Evolutionary conservation across 441 rosid species (phyloP).

Genomic region (Cnidoscolus chayamansa): DNA sequence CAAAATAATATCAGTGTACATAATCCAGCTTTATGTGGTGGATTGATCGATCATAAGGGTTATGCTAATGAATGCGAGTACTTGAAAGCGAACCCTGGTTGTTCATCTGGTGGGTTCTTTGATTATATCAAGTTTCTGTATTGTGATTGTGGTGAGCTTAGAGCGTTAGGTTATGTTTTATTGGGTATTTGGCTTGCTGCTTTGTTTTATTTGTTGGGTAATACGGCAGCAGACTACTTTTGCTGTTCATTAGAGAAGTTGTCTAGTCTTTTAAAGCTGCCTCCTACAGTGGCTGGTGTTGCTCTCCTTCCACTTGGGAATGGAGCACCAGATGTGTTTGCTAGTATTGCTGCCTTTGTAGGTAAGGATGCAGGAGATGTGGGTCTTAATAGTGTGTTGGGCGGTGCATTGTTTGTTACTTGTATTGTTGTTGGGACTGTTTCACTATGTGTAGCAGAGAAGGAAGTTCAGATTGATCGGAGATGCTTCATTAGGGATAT

Average conservation of each 20-base stretch:
- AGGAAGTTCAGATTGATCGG: slow-evolving; percentile 65
- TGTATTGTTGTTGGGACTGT: slow-evolving; percentile 74
- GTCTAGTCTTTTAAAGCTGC: slow-evolving; percentile 58
- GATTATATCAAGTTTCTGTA: slow-evolving; percentile 73
- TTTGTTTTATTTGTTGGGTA: slow-evolving; percentile 83
- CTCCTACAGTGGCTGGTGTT: slow-evolving; percentile 91
- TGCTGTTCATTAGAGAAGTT: slow-evolving; percentile 88
- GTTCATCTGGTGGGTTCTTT: slow-evolving; percentile 72
- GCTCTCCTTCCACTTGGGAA: slow-evolving; percentile 84
- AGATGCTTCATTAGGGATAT: slow-evolving; percentile 74
- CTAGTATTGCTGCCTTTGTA: slow-evolving; percentile 81
- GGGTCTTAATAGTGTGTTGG: slow-evolving; percentile 82
- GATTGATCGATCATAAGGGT: slow-evolving; percentile 50
- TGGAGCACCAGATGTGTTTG: slow-evolving; percentile 94
- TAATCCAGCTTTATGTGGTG: slow-evolving; percentile 38
- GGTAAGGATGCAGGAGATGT: slow-evolving; percentile 73
- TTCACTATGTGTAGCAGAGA: slow-evolving; percentile 65
- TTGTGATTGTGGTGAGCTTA: slow-evolving; percentile 51
- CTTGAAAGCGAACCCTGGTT: slow-evolving; percentile 63
- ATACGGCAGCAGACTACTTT: slow-evolving; percentile 87
- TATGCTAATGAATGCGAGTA: slow-evolving; percentile 54
- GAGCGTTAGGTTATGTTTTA: slow-evolving; percentile 40
- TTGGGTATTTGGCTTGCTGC: slow-evolving; percentile 71
- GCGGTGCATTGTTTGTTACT: slow-evolving; percentile 87
- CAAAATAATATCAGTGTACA: slow-evolving; percentile 27